A percentile compares a stretch with the other conserved stretches of the same genome.
Evolutionary conservation across 2,329 filamentous ascomycete species (phyloP).

Genomic region (Trematosphaeria pertusa): DNA sequence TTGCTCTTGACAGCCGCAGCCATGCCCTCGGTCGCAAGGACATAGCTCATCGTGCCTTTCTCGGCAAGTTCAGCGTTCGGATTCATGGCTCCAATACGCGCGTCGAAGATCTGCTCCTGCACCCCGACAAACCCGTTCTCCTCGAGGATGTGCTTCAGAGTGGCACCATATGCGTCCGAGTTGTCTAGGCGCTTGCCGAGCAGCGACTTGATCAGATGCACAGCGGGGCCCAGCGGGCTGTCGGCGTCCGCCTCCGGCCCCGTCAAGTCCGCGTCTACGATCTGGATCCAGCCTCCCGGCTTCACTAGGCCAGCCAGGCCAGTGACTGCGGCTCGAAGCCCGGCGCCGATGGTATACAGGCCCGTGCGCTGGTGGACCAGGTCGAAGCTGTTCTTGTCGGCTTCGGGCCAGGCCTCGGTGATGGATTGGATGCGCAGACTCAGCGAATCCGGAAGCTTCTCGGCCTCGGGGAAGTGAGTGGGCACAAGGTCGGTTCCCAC

Average conservation of each 20-base stretch:
- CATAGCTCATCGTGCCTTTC: constrained; percentile 2
- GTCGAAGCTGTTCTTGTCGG: constrained; percentile 6
- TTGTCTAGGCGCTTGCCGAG: neutral
- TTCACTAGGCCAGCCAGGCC: neutral
- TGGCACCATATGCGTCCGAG: neutral
- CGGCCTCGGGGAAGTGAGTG: constrained; percentile 1
- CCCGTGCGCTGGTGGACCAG: constrained; percentile 13
- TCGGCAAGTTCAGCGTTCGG: neutral
- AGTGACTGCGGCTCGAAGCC: neutral
- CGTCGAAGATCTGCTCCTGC: neutral
- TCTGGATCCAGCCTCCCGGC: constrained; percentile 6
- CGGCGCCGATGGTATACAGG: neutral
- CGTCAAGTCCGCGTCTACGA: constrained; percentile 3
- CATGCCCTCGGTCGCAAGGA: constrained; percentile 1
- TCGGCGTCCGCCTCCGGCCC: constrained; percentile 2
- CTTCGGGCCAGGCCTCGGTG: constrained; percentile 6
- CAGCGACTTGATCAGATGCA: neutral
- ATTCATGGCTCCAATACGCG: constrained; percentile 1
- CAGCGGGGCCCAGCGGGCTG: neutral
- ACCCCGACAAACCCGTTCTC: constrained; percentile 2
- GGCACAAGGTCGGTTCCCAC: constrained; percentile 6
- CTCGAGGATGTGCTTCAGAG: neutral
- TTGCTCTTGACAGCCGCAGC: constrained; percentile 2
- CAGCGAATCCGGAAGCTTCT: neutral
- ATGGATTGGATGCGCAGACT: constrained; percentile 6